phyloP scores from a whole-genome alignment of 768 basidiomycete species.

The Pulveroboletus sp. region DNA sequence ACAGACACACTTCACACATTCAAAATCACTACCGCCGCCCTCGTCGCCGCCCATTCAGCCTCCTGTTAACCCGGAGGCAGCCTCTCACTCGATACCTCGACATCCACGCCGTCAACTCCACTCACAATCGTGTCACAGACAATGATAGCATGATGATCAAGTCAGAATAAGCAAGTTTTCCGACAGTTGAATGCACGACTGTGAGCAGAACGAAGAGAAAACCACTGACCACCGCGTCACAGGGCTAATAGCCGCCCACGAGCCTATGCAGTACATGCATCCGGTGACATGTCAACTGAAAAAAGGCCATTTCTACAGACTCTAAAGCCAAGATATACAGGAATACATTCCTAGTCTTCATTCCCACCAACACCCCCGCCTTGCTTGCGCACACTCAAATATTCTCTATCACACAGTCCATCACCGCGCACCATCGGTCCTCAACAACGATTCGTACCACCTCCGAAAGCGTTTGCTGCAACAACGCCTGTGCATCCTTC shows the following conservation, averaged over 20 bases:
- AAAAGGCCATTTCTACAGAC: too few species aligned
- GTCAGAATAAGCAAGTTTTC: too few species aligned
- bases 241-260: too few species aligned
- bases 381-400: constrained; percentile 14
- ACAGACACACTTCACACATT: constrained; percentile 82
- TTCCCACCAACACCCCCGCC: too few species aligned
- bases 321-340: too few species aligned
- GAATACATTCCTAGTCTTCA: too few species aligned
- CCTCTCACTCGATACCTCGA: constrained; percentile 27
- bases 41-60: constrained; percentile 62
- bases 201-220: too few species aligned
- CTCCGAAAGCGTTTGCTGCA: constrained; percentile 38
- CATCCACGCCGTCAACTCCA: constrained; percentile 34
- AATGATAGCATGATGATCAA: too few species aligned
- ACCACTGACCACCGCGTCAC: too few species aligned
- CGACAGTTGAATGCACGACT: too few species aligned
- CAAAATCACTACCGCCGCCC: constrained; percentile 66
- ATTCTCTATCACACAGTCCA: constrained; percentile 53
- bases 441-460: constrained; percentile 52
- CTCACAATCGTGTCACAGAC: constrained; percentile 20
- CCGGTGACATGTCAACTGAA: too few species aligned
- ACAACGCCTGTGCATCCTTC: constrained; percentile 18
- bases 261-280: too few species aligned
- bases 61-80: constrained; percentile 46
- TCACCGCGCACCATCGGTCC: constrained; percentile 58